A percentile compares a stretch with the other conserved stretches of the same genome.
These are phyloP conservation scores for Ustilago curta DNA, from an alignment of 1,284 basidiomycete genomes.

Conservation along the genomic window DNA sequence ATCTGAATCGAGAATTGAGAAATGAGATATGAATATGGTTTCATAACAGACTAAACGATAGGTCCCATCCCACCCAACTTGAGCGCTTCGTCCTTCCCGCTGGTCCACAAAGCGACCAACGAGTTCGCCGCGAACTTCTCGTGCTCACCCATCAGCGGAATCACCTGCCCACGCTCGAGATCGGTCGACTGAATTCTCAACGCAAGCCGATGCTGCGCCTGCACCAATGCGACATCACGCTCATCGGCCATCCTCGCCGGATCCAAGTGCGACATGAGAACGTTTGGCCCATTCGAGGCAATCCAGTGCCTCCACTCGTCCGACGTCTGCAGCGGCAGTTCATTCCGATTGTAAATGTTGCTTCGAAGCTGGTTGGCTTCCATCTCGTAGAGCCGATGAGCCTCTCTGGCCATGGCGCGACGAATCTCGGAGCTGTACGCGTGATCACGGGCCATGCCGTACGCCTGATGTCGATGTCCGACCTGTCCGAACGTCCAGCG, in stretches of 20 bases:
- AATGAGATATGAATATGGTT: neutral
- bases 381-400: conserved; percentile 2
- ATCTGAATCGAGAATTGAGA: neutral
- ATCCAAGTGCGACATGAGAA: neutral
- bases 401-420: neutral
- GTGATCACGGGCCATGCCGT: neutral
- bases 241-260: neutral
- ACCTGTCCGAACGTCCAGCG: conserved; percentile 2
- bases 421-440: neutral
- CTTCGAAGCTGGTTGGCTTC: conserved; percentile 14
- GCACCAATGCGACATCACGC: too few species aligned
- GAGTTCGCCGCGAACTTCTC: conserved; percentile 16
- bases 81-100: neutral
- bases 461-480: neutral
- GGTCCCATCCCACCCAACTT: neutral
- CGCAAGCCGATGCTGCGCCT: conserved; percentile 2
- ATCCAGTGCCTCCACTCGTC: conserved; percentile 17
- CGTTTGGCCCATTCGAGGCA: neutral
- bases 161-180: neutral
- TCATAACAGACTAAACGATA: neutral
- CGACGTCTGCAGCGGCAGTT: conserved; percentile 19
- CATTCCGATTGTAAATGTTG: neutral
- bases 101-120: conserved; percentile 13
- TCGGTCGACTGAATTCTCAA: neutral
- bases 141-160: conserved; percentile 5